Base-by-base conservation (phyloP, 208 protist genomes). In the Tritrichomonas foetus region DNA sequence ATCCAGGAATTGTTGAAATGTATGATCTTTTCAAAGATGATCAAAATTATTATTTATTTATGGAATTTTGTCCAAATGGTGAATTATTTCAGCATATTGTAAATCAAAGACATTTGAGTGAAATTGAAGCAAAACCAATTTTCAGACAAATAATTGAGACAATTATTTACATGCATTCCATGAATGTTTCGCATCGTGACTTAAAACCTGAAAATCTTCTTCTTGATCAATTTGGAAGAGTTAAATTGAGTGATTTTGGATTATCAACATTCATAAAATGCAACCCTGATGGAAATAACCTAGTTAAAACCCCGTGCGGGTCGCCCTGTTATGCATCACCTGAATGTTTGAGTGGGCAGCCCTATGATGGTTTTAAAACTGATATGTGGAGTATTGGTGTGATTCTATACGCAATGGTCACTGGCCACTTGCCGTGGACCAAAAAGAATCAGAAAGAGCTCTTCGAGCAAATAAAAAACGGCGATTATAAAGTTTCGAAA, bases 31-130 rank as follows among this genome's bases (percentile, higher is more conserved):
- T 57, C 1, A 39, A 39, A 3, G 78, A 89, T 27, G 78, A 89
- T 57, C 14, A 53, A 33, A 89, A 89, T 89, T 89, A 89, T 89
- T 89, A 89, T 89, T 39, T 89, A 57, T 41, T 89, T 55, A 89
- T 89, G 78, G 78, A 89, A 47, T 89, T 89, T 89, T 89, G 78
- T 36, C 78, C 78, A n/a, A 89, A 89, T 39, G 78, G 78, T n/a
- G 78, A 89, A 22, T 47, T 89, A 20, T 89, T 89, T 20, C 14
- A 53, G 16, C 57, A 89, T 47, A 89, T 89, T 33, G 78, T 89
- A 57, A 16, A 89, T 2, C 78, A 39, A 20, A 47, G 30, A 11
- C 33, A 89, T 5, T 47, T 89, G 13, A 53, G 16, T 27, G 78
- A 89, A 57, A 39, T 16, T 8, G 47, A 89, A 57, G 44, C 41